Percentiles rank a stretch among this genome's conserved stretches.
phyloP scores from a whole-genome alignment of 2,329 filamentous ascomycete genomes.

The Colletotrichum lini region DNA sequence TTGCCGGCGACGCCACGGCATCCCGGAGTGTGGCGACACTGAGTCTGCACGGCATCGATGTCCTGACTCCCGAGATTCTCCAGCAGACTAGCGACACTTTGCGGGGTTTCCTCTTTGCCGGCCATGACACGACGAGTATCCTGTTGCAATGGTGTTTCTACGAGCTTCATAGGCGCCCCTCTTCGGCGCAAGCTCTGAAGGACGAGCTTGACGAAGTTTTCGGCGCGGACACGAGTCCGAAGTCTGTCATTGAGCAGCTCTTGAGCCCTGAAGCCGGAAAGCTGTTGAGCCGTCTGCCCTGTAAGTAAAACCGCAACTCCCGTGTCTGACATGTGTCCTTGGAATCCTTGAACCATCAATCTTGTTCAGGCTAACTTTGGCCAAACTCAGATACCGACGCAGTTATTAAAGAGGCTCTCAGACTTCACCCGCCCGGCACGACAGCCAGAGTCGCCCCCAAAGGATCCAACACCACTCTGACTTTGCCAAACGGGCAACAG shows the following conservation, averaged over 20 bases:
- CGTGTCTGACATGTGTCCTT: too few relatives aligned
- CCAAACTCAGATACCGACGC: conserved; percentile 47
- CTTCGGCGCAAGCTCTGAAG: conserved; percentile 47
- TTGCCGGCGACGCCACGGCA: conserved; percentile 21
- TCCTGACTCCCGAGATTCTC: conserved; percentile 48
- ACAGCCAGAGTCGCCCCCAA: conserved; percentile 47
- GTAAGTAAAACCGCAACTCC: neutral
- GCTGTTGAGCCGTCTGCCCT: conserved; percentile 51
- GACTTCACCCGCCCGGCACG: conserved; percentile 52
- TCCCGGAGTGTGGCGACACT: conserved; percentile 51
- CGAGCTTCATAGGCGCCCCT: conserved; percentile 51
- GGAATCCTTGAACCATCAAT: too few relatives aligned
- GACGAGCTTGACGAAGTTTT: conserved; percentile 55
- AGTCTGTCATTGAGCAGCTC: conserved; percentile 47
- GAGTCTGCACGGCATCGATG: conserved; percentile 48
- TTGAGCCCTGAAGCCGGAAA: conserved; percentile 47
- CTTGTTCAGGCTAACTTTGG: neutral
- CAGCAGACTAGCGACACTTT: conserved; percentile 53
- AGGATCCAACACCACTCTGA: conserved; percentile 44
- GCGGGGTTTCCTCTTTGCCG: conserved; percentile 57
- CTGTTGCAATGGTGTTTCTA: conserved; percentile 55
- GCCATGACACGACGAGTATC: conserved; percentile 58
- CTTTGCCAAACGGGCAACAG: conserved; percentile 47
- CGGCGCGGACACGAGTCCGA: conserved; percentile 46
- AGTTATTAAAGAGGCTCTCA: conserved; percentile 55